Evolutionary conservation across 2,329 filamentous ascomycete species (phyloP).

Genomic region (Trichoderma harzianum): DNA sequence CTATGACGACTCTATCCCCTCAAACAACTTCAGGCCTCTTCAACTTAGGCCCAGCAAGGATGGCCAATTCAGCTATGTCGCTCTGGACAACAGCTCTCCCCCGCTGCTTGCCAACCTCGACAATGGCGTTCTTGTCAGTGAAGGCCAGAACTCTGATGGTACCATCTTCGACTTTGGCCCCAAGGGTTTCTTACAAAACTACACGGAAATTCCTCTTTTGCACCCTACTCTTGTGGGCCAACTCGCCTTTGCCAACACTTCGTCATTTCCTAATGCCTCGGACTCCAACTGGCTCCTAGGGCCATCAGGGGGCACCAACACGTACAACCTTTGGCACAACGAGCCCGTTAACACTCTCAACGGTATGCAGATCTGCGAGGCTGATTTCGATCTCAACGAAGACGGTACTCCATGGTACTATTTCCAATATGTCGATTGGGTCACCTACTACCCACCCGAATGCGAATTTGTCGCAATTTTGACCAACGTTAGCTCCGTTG

Average conservation of each 20-base stretch:
- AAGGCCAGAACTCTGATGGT: background rate
- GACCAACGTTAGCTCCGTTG: background rate
- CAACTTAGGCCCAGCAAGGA: slow-evolving; percentile 7
- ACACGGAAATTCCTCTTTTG: background rate
- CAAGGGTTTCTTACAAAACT: slow-evolving; percentile 11
- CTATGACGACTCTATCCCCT: slow-evolving; percentile 2
- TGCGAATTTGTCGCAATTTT: slow-evolving; percentile 14
- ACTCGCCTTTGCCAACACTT: slow-evolving; percentile 12
- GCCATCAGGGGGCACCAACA: background rate
- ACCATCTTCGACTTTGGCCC: background rate
- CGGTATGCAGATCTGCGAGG: slow-evolving; percentile 16
- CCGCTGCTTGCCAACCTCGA: slow-evolving; percentile 4
- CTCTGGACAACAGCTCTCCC: slow-evolving; percentile 12
- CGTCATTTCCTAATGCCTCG: background rate
- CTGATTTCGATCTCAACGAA: slow-evolving; percentile 16
- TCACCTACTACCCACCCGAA: background rate
- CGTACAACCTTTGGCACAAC: slow-evolving; percentile 6
- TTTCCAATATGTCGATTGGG: slow-evolving; percentile 18
- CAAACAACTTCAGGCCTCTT: slow-evolving; percentile 9
- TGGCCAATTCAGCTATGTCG: slow-evolving; percentile 7
- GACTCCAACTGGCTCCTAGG: slow-evolving; percentile 7
- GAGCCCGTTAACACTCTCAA: slow-evolving; percentile 9
- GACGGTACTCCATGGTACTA: slow-evolving; percentile 16
- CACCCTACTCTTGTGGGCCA: slow-evolving; percentile 6
- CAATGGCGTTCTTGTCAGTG: slow-evolving; percentile 7